Base-by-base conservation (phyloP, 495 filamentous ascomycete species). In the Penicillium angulare region DNA sequence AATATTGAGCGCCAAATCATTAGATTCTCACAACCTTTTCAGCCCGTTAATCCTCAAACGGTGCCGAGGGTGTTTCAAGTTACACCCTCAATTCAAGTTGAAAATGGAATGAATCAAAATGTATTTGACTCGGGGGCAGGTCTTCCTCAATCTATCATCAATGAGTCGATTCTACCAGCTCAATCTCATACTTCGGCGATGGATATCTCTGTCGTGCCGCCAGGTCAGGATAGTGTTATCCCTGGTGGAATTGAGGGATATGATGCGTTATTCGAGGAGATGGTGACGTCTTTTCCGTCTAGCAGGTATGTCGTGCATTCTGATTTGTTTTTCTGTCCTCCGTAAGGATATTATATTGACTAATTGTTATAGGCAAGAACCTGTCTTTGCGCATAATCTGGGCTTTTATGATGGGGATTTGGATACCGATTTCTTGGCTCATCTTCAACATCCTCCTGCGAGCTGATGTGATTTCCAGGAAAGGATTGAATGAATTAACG, bases 351-450 rank as follows among this genome's bases (percentile, higher is more conserved):
- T 16, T 7, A 12, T 38, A 3, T n/a, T 12, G 13, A n/a, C 42
- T 44, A 44, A 44, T 9, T 2, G 38, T 7, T 33, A 5, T 9
- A 60, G 60, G 26, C 50, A 56, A 41, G 53, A 64, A 21, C 57
- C 60, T 26, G 18, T 43, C 7, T 66, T 66, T 36, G 61, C 64
- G 8, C 58, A 66, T 16, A 64, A 64, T 43, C 36, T 66, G 4
- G 64, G 64, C 2, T 62, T 66, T 24, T 61, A 57, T 41, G 54
- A 57, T 15, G 61, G 53, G 12, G 56, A 66, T 22, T 18, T 64
- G 40, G 58, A 62, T 26, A 56, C 49, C 6, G 61, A 64, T 26
- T 66, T 60, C 21, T 43, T 67, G 15, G 58, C 56, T 5, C 53
- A 65, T 17, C 41, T 62, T 2, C 58, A 61, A 45, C 49, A 49